Conservation (phyloP, 169 alveolate species). For the Plasmodium billcollinsi region DNA sequence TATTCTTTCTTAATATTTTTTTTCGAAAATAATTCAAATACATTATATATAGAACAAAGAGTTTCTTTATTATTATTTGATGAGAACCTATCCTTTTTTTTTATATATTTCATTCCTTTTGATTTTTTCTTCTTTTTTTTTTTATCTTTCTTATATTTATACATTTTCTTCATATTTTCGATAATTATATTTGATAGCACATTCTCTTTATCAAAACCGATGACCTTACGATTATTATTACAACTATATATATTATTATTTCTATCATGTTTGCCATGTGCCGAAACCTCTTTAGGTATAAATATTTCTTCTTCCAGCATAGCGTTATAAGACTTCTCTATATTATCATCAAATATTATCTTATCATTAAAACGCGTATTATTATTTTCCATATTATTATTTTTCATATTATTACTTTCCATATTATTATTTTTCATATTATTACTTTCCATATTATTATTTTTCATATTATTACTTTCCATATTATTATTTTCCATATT, state of each 20-base stretch:
- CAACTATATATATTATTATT: neutral
- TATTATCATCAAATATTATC: too few species aligned
- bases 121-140: neutral
- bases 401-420: too few species aligned
- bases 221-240: neutral
- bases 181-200: neutral
- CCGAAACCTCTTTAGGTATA: too few species aligned
- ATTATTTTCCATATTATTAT: too few species aligned
- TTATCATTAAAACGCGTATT: too few species aligned
- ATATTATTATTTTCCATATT: too few species aligned
- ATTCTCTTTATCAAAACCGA: neutral
- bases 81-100: neutral
- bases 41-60: constrained; percentile 21
- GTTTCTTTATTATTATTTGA: neutral
- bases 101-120: neutral
- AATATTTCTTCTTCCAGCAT: too few species aligned
- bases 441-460: too few species aligned
- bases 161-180: neutral
- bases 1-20: constrained; percentile 12
- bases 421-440: too few species aligned
- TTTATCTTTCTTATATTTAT: neutral
- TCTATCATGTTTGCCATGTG: too few species aligned
- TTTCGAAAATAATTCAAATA: constrained; percentile 20
- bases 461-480: too few species aligned
- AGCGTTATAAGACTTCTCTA: too few species aligned